phyloP scores from a whole-genome alignment of 306 rosid genomes.

The Casuarina glauca region DNA sequence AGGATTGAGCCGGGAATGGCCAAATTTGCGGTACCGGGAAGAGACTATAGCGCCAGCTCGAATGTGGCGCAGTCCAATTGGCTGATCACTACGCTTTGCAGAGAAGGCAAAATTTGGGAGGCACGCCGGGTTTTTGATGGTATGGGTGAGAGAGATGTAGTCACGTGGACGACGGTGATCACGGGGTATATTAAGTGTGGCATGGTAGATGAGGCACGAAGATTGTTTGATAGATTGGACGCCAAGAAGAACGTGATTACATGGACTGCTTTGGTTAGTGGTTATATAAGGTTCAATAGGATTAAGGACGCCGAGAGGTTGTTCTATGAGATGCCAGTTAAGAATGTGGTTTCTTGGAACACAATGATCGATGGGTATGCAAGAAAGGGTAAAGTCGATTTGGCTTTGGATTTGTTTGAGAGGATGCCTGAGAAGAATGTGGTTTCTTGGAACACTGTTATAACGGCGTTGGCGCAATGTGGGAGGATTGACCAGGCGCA shows the following conservation, averaged over 20 bases:
- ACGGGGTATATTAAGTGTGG: conserved; percentile 39
- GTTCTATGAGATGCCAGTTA: conserved; percentile 49
- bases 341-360: conserved; percentile 54
- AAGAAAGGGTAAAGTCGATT: conserved; percentile 24
- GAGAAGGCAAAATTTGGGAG: conserved; percentile 31
- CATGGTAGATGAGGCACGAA: conserved; percentile 45
- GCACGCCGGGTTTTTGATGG: conserved; percentile 45
- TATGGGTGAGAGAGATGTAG: conserved; percentile 46
- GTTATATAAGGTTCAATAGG: conserved; percentile 33
- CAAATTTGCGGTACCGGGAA: conserved; percentile 17
- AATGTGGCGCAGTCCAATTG: conserved; percentile 38
- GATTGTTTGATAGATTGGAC: conserved; percentile 43
- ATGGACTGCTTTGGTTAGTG: conserved; percentile 53
- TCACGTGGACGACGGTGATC: conserved; percentile 48
- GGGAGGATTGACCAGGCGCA: conserved; percentile 42
- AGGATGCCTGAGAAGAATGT: conserved; percentile 50
- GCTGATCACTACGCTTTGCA: conserved; percentile 32
- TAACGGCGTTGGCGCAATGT: conserved; percentile 33
- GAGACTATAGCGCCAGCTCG: conserved; percentile 32
- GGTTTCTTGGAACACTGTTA: conserved; percentile 49
- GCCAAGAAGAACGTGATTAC: conserved; percentile 51
- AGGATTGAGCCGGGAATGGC: neutral
- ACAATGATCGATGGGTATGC: conserved; percentile 57
- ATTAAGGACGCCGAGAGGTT: conserved; percentile 42
- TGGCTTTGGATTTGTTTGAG: conserved; percentile 40